Conservation (phyloP, 1,284 basidiomycete species). For the Vanrija sp. region DNA sequence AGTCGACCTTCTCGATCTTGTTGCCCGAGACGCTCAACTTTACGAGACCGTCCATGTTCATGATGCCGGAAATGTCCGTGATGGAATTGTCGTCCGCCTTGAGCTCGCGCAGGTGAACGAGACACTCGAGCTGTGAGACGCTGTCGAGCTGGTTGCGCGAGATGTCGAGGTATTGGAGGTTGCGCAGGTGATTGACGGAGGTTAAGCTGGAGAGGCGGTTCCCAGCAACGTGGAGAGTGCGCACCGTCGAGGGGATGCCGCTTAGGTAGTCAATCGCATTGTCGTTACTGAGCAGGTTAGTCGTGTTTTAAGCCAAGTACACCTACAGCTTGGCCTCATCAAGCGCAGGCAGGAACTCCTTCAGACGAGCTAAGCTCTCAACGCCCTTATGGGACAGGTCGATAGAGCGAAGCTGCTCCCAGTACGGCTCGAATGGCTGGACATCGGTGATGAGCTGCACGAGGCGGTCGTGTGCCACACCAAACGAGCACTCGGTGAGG, state of each 20-base stretch:
- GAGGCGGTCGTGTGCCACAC: constrained; percentile 80
- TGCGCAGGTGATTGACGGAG: constrained; percentile 79
- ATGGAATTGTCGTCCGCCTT: constrained; percentile 82
- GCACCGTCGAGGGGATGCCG: constrained; percentile 70
- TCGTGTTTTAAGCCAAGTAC: constrained; percentile 48
- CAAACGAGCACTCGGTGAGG: constrained; percentile 88
- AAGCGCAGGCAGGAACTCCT: constrained; percentile 86
- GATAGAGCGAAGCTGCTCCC: constrained; percentile 75
- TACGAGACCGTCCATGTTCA: constrained; percentile 70
- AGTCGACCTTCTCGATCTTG: constrained; percentile 61
- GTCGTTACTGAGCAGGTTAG: constrained; percentile 54
- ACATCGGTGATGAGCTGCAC: constrained; percentile 92
- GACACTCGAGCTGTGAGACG: constrained; percentile 76
- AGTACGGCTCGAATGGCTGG: constrained; percentile 89
- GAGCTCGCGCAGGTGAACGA: constrained; percentile 81
- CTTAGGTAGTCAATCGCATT: constrained; percentile 84
- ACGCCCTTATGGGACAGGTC: constrained; percentile 74
- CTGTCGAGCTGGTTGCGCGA: constrained; percentile 86
- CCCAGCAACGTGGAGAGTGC: constrained; percentile 72
- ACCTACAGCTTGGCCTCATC: constrained; percentile 63
- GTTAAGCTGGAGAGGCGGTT: constrained; percentile 84
- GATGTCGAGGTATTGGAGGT: constrained; percentile 85
- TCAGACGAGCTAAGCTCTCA: constrained; percentile 85
- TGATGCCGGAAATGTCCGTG: constrained; percentile 69
- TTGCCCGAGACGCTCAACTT: constrained; percentile 82